Percentiles rank a stretch among this genome's conserved stretches.
These are phyloP conservation scores for Fusarium torreyae DNA, from an alignment of 2,329 filamentous ascomycete genomes.

Conservation along the genomic window DNA sequence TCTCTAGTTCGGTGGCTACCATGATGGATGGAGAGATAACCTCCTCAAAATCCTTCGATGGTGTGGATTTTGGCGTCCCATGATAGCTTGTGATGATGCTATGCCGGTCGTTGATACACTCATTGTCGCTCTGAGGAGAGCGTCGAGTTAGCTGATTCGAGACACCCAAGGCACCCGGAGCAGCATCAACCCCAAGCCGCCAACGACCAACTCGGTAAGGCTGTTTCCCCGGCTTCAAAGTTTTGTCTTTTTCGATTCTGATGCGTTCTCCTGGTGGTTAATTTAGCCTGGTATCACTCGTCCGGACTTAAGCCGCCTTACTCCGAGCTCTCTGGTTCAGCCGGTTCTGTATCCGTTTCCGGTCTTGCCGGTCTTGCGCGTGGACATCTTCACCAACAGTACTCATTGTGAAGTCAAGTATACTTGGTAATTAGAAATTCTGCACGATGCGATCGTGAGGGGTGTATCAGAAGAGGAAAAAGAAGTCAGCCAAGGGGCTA, in stretches of 20 bases:
- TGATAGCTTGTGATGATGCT: too few relatives aligned
- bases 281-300: not conserved
- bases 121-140: not conserved
- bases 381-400: not conserved
- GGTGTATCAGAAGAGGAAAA: not conserved
- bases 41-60: not conserved
- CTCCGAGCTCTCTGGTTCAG: conserved; percentile 38
- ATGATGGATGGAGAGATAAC: too few relatives aligned
- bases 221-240: not conserved
- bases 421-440: too few relatives aligned
- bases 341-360: conserved; percentile 33
- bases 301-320: conserved; percentile 2
- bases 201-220: conserved; percentile 33
- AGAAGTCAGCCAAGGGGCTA: not conserved
- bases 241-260: not conserved
- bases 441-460: too few relatives aligned
- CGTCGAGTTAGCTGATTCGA: not conserved
- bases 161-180: not conserved
- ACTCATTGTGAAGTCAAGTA: not conserved
- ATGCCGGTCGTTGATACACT: fast-evolving
- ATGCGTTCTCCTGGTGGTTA: conserved; percentile 5
- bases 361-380: conserved; percentile 15
- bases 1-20: fast-evolving
- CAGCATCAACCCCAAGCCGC: conserved; percentile 5
- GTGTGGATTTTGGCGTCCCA: not conserved